Percentiles rank a stretch among this genome's conserved stretches.
Conservation (phyloP, 257 asterid species). For the Striga asiatica region DNA sequence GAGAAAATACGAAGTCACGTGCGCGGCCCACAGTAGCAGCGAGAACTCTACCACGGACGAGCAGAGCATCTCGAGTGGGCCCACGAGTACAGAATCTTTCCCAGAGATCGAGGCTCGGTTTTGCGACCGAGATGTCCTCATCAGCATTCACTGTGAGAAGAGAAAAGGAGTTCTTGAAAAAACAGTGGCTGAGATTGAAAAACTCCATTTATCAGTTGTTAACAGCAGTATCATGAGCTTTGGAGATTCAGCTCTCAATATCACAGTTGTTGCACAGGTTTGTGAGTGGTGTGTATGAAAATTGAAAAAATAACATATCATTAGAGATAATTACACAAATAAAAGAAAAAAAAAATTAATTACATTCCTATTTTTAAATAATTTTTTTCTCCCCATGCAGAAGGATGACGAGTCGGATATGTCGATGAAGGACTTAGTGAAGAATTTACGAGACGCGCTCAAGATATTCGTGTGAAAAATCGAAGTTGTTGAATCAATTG, state of each 20-base stretch:
- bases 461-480: slow-evolving; percentile 10
- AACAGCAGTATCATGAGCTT: slow-evolving; percentile 50
- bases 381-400: too few relatives aligned
- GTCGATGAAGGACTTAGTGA: slow-evolving; percentile 29
- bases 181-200: slow-evolving; percentile 41
- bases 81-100: slow-evolving; percentile 16
- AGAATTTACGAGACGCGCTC: slow-evolving; percentile 20
- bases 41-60: slow-evolving; percentile 22
- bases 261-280: slow-evolving; percentile 58
- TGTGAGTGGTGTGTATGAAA: too few relatives aligned
- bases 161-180: slow-evolving; percentile 45
- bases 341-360: too few relatives aligned
- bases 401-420: slow-evolving; percentile 19
- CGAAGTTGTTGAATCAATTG: too few relatives aligned
- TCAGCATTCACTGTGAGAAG: slow-evolving; percentile 61
- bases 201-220: slow-evolving; percentile 42
- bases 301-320: too few relatives aligned
- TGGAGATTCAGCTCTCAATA: slow-evolving; percentile 57
- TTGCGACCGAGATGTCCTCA: slow-evolving; percentile 39
- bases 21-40: neutral
- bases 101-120: slow-evolving; percentile 64
- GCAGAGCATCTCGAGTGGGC: too few relatives aligned
- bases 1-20: slow-evolving; percentile 27
- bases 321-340: too few relatives aligned
- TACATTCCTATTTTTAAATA: too few relatives aligned